Conservation (phyloP, 371 early-diverging fungal genomes). For the Apophysomyces trapeziformis region DNA sequence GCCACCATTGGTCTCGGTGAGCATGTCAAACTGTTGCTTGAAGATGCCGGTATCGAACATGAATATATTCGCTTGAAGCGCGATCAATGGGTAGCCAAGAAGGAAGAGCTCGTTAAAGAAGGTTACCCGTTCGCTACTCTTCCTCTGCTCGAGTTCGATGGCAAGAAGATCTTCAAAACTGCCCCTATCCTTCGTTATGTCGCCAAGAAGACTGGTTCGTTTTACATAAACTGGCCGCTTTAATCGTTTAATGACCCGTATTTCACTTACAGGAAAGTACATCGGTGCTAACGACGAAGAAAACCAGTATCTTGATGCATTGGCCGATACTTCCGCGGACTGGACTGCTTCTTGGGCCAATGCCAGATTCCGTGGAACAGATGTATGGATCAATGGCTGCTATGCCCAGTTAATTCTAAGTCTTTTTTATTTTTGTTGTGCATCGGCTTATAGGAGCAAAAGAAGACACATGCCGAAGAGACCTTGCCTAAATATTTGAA, state of each 20-base stretch:
- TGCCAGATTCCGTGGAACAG: slow-evolving; percentile 1
- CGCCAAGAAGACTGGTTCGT: slow-evolving; percentile 24
- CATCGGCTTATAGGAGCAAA: slow-evolving; percentile 2
- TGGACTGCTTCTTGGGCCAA: neutral
- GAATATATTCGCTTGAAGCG: slow-evolving; percentile 22
- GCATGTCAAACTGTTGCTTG: slow-evolving; percentile 25
- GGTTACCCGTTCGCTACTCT: slow-evolving; percentile 20
- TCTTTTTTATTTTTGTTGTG: neutral
- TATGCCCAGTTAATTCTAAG: neutral
- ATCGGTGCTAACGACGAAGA: slow-evolving; percentile 29
- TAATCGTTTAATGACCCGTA: neutral
- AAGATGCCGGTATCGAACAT: slow-evolving; percentile 31
- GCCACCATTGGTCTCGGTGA: slow-evolving; percentile 31
- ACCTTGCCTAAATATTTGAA: neutral
- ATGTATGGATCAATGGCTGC: slow-evolving; percentile 15
- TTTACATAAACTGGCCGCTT: neutral
- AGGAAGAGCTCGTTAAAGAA: slow-evolving; percentile 15
- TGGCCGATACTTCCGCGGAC: neutral
- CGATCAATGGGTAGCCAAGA: slow-evolving; percentile 22
- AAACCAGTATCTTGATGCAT: slow-evolving; percentile 22
- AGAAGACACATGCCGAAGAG: slow-evolving; percentile 12
- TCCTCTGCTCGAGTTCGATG: slow-evolving; percentile 29
- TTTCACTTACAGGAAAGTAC: slow-evolving; percentile 25
- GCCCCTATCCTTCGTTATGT: slow-evolving; percentile 28
- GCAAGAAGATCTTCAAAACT: slow-evolving; percentile 29